A percentile compares a stretch with the other conserved stretches of the same genome.
phyloP scores from a whole-genome alignment of 1,139 yeast species.

The Saccharomyces pastorianus region DNA sequence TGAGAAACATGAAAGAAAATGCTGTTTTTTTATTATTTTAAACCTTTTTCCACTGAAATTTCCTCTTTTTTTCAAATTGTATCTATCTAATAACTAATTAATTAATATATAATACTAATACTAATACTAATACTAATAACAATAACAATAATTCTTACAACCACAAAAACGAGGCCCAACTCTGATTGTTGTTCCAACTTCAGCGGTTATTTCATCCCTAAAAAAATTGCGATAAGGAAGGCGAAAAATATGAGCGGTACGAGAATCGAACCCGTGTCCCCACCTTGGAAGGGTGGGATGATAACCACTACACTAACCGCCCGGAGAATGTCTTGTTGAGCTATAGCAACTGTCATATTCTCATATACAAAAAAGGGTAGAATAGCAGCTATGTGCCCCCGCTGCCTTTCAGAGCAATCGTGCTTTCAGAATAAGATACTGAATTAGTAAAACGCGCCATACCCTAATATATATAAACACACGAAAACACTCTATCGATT shows the following conservation, averaged over 20 bases:
- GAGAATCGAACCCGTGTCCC: constrained; percentile 35
- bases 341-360: too few species aligned
- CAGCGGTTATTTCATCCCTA: not conserved
- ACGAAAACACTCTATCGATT: too few species aligned
- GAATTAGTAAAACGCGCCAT: too few species aligned
- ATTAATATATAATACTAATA: not conserved
- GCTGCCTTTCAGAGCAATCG: too few species aligned
- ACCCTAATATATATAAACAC: too few species aligned
- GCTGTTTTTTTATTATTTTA: not conserved
- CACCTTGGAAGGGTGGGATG: constrained; percentile 35
- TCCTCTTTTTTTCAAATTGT: not conserved
- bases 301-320: constrained; percentile 35
- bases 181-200: not conserved
- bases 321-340: constrained; percentile 8
- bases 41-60: not conserved
- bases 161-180: too few species aligned
- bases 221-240: too few species aligned
- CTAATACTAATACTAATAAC: not conserved
- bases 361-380: too few species aligned
- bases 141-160: not conserved
- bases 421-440: too few species aligned
- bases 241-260: too few species aligned
- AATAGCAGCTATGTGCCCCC: too few species aligned
- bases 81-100: constrained; percentile 4
- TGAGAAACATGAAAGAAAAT: not conserved